These are phyloP conservation scores for Spinacia oleracea DNA, from an alignment of 179 eudicot species.

Conservation along the genomic window DNA sequence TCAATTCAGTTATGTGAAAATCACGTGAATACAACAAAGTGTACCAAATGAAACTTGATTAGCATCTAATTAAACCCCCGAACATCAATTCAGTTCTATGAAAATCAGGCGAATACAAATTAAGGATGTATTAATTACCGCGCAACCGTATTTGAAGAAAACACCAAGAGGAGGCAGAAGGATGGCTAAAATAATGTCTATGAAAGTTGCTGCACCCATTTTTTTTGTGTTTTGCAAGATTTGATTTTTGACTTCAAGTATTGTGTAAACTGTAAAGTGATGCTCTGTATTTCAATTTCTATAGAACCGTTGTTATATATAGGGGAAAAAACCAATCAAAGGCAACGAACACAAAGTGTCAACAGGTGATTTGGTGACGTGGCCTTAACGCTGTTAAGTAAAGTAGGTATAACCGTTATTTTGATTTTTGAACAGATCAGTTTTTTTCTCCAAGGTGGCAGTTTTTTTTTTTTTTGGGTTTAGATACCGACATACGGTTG, in stretches of 20 bases:
- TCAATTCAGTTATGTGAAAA: neutral
- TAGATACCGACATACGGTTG: too few relatives aligned
- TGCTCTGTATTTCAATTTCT: neutral
- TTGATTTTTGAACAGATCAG: too few relatives aligned
- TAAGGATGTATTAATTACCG: constrained; percentile 29
- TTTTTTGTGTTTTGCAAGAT: neutral
- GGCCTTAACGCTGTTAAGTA: neutral
- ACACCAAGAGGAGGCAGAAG: constrained; percentile 79
- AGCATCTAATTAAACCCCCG: too few relatives aligned
- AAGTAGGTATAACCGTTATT: neutral
- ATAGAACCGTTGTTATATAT: neutral
- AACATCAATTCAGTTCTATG: too few relatives aligned
- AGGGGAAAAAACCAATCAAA: too few relatives aligned
- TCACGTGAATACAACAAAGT: neutral
- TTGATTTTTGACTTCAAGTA: neutral
- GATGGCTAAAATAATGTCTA: constrained; percentile 60
- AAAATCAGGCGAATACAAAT: too few relatives aligned
- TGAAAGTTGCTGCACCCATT: constrained; percentile 28
- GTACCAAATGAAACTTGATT: neutral
- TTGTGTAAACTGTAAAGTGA: neutral
- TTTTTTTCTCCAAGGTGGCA: too few relatives aligned
- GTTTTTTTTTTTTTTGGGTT: too few relatives aligned
- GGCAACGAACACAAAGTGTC: neutral
- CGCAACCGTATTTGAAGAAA: constrained; percentile 58
- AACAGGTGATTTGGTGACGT: neutral